Conservation (phyloP, 352 stramenopile species). For the Halophytophthora polymorphica region DNA sequence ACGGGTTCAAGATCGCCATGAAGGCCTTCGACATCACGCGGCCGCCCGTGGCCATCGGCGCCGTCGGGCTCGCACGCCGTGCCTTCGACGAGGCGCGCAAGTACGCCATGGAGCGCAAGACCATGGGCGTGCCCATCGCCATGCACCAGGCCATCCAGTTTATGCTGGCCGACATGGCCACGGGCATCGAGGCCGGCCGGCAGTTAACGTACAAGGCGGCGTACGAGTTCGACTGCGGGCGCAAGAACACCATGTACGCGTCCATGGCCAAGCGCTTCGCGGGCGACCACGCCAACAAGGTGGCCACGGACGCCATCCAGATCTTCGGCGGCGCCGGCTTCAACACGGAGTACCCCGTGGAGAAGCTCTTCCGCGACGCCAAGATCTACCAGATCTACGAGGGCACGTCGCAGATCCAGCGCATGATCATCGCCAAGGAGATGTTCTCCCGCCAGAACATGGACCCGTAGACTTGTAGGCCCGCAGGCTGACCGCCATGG, state of each 20-base stretch:
- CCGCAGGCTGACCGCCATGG: too few relatives aligned
- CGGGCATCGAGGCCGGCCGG: slow-evolving; percentile 82
- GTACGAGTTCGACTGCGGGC: slow-evolving; percentile 86
- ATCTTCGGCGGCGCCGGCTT: slow-evolving; percentile 90
- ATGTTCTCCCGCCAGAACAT: slow-evolving; percentile 71
- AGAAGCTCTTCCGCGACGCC: slow-evolving; percentile 90
- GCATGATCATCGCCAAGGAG: slow-evolving; percentile 89
- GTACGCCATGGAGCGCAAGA: slow-evolving; percentile 85
- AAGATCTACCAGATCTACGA: slow-evolving; percentile 94
- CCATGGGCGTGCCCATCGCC: slow-evolving; percentile 84
- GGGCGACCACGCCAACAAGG: slow-evolving; percentile 84
- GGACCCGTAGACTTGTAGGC: slow-evolving; percentile 61
- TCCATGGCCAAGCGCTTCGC: slow-evolving; percentile 92
- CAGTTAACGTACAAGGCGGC: slow-evolving; percentile 87
- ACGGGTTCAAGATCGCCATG: slow-evolving; percentile 93
- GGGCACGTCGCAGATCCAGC: slow-evolving; percentile 90
- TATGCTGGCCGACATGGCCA: slow-evolving; percentile 91
- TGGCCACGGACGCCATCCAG: slow-evolving; percentile 86
- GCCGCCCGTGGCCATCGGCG: slow-evolving; percentile 83
- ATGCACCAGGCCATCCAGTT: slow-evolving; percentile 87
- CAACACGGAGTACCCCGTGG: slow-evolving; percentile 92
- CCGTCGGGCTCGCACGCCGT: slow-evolving; percentile 80
- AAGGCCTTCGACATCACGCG: slow-evolving; percentile 90
- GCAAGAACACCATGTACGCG: slow-evolving; percentile 88
- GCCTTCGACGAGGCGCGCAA: slow-evolving; percentile 89